phyloP scores from a whole-genome alignment of 306 rosid species.

The Lagenaria siceraria region DNA sequence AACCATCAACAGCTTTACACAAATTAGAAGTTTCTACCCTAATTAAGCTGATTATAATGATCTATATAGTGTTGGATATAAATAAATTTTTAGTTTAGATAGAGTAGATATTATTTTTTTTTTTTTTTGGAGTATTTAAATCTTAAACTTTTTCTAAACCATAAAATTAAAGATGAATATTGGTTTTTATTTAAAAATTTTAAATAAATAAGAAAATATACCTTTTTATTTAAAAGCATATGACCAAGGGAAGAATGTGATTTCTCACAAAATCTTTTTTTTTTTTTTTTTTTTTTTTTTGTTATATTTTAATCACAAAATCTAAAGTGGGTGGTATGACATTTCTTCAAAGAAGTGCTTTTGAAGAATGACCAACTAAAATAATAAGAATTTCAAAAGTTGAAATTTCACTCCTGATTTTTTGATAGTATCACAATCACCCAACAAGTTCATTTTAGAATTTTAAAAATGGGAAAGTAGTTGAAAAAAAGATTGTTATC shows the following conservation, averaged over 20 bases:
- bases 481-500: no score
- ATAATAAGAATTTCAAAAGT: not conserved
- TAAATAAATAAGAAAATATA: not conserved
- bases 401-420: not conserved
- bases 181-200: not conserved
- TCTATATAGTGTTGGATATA: no score
- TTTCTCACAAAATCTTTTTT: not conserved
- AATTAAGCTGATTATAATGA: no score
- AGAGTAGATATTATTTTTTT: no score
- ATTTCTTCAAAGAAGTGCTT: not conserved
- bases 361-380: not conserved
- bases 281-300: no score
- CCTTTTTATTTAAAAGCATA: not conserved
- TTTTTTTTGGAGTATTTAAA: no score
- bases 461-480: no score
- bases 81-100: no score
- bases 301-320: not conserved
- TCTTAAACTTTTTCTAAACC: no score
- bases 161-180: not conserved
- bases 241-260: not conserved
- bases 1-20: not conserved
- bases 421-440: not conserved
- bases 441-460: not conserved
- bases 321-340: not conserved
- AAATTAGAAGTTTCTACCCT: not conserved